Evolutionary conservation across 768 basidiomycete species (phyloP).

Genomic region (Wakefieldia striispora): DNA sequence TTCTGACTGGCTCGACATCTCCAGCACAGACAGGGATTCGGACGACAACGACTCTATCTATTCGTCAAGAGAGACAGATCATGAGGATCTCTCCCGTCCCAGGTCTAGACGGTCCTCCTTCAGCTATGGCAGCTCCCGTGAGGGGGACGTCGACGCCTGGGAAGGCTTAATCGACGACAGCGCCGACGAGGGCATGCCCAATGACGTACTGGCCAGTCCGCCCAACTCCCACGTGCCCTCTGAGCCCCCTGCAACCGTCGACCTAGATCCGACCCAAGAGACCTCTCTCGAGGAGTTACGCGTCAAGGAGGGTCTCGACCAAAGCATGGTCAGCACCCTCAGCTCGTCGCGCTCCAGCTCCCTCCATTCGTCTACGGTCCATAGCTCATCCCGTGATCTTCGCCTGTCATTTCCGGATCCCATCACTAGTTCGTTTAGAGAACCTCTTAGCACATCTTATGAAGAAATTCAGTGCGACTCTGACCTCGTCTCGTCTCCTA

Average conservation of each 20-base stretch:
- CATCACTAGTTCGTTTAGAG: slow-evolving; percentile 66
- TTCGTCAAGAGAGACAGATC: slow-evolving; percentile 57
- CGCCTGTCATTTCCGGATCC: slow-evolving; percentile 84
- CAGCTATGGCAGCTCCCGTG: slow-evolving; percentile 66
- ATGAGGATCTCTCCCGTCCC: slow-evolving; percentile 50
- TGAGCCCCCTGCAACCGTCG: slow-evolving; percentile 25
- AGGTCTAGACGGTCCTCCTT: slow-evolving; percentile 68
- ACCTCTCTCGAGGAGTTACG: slow-evolving; percentile 59
- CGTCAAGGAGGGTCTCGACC: slow-evolving; percentile 73
- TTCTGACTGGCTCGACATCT: slow-evolving; percentile 82
- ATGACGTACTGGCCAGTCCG: slow-evolving; percentile 17
- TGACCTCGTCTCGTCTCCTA: slow-evolving; percentile 28
- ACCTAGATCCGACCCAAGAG: slow-evolving; percentile 28
- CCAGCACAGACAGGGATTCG: slow-evolving; percentile 60
- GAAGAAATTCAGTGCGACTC: slow-evolving; percentile 46
- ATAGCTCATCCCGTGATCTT: slow-evolving; percentile 67
- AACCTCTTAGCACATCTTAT: slow-evolving; percentile 55
- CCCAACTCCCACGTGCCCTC: slow-evolving; percentile 23
- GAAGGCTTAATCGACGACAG: slow-evolving; percentile 71
- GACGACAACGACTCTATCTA: slow-evolving; percentile 70
- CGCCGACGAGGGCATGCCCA: slow-evolving; percentile 44
- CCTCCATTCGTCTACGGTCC: slow-evolving; percentile 50
- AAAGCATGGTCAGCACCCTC: slow-evolving; percentile 80
- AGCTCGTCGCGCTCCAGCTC: slow-evolving; percentile 70
- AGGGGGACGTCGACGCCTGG: slow-evolving; percentile 73